A percentile compares a stretch with the other conserved stretches of the same genome.
Evolutionary conservation across 768 basidiomycete genomes (phyloP).

Genomic region (Clitopilus hobsonii): DNA sequence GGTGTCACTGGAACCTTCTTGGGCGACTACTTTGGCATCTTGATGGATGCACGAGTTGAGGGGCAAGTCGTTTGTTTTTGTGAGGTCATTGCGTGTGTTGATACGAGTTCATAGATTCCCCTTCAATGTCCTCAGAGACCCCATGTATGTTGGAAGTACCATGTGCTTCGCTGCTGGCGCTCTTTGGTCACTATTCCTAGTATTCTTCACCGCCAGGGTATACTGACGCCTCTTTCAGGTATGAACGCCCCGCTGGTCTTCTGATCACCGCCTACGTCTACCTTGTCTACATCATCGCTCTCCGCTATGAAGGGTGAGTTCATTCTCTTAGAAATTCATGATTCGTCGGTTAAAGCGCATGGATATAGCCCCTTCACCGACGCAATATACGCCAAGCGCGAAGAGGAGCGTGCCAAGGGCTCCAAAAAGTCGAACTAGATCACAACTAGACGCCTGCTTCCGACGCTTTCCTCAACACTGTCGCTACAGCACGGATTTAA

Average conservation of each 20-base stretch:
- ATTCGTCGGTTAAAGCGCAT: neutral
- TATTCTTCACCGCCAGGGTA: neutral
- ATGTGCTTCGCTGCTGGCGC: constrained; percentile 85
- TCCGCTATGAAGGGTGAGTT: constrained; percentile 86
- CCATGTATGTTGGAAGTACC: constrained; percentile 97
- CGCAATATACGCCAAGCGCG: constrained; percentile 71
- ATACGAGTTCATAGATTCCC: constrained; percentile 58
- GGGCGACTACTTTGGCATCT: constrained; percentile 80
- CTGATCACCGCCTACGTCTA: constrained; percentile 79
- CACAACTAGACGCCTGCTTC: neutral
- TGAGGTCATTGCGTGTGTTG: neutral
- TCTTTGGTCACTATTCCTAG: constrained; percentile 58
- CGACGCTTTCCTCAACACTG: neutral
- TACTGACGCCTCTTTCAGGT: constrained; percentile 40
- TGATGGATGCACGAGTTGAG: constrained; percentile 88
- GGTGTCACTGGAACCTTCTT: constrained; percentile 94
- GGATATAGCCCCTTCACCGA: constrained; percentile 65
- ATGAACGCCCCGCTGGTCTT: constrained; percentile 81
- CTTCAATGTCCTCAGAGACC: constrained; percentile 88
- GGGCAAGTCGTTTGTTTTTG: constrained; percentile 32
- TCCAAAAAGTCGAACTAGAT: constrained; percentile 17
- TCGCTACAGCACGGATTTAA: constrained; percentile 7
- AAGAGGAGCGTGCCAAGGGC: constrained; percentile 19
- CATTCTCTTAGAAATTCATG: neutral
- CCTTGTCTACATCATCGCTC: constrained; percentile 77